phyloP scores from a whole-genome alignment of 768 basidiomycete species.

The Auriscalpium microsporum region DNA sequence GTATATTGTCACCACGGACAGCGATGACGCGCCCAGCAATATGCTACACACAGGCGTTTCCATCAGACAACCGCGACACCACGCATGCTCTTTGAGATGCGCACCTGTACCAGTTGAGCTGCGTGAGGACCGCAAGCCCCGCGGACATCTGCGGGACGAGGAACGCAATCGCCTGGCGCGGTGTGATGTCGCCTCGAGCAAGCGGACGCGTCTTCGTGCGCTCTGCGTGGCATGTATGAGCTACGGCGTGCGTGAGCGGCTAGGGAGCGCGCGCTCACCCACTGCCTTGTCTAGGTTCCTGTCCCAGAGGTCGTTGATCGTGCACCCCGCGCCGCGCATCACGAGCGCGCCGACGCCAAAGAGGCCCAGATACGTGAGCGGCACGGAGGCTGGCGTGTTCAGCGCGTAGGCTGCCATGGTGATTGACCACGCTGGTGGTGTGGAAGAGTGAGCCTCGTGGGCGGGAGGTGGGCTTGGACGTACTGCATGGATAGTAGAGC shows the following conservation, averaged over 20 bases:
- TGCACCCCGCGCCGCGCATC: slow-evolving; percentile 98
- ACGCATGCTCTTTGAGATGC: slow-evolving; percentile 11
- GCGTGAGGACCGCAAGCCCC: slow-evolving; percentile 79
- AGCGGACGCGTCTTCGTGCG: slow-evolving; percentile 85
- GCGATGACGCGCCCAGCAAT: slow-evolving; percentile 81
- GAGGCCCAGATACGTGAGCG: slow-evolving; percentile 67
- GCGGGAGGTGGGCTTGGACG: slow-evolving; percentile 22
- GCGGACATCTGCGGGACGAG: slow-evolving; percentile 73
- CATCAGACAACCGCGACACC: background rate
- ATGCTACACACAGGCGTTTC: slow-evolving; percentile 44
- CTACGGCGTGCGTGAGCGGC: background rate
- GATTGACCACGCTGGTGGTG: slow-evolving; percentile 86
- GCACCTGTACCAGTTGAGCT: slow-evolving; percentile 93
- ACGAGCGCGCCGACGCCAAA: slow-evolving; percentile 88
- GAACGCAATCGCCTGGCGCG: slow-evolving; percentile 68
- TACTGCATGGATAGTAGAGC: slow-evolving; percentile 91
- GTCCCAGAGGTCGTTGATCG: slow-evolving; percentile 99
- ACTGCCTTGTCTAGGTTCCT: slow-evolving; percentile 84
- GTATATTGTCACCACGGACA: slow-evolving; percentile 82
- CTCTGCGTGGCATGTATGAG: slow-evolving; percentile 32
- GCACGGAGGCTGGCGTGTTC: slow-evolving; percentile 54
- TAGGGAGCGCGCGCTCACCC: slow-evolving; percentile 40
- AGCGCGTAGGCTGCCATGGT: slow-evolving; percentile 89
- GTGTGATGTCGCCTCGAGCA: slow-evolving; percentile 73
- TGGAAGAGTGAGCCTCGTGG: background rate